Percentiles rank a stretch among this genome's conserved stretches.
Conservation (phyloP, 1,284 basidiomycete species). For the Trichosporon ovoides region DNA sequence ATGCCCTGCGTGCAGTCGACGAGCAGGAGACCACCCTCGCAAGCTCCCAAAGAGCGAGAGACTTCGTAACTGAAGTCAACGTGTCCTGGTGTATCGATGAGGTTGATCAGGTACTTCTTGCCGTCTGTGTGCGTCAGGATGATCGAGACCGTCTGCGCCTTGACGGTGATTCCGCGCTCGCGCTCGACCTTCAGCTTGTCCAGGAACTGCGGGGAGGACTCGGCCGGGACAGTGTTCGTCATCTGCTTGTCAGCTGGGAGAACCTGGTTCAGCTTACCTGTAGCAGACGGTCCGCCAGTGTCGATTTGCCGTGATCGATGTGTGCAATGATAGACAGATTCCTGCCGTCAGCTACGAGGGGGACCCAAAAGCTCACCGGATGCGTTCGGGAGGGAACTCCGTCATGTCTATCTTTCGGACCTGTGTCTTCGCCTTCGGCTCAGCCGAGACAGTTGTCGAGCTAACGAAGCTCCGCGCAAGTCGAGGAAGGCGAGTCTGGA, state of each 20-base stretch:
- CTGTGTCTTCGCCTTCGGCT: slow-evolving; percentile 13
- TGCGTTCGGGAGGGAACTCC: slow-evolving; percentile 66
- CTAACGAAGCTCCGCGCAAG: slow-evolving; percentile 5
- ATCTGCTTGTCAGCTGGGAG: slow-evolving; percentile 57
- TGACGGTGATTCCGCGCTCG: slow-evolving; percentile 70
- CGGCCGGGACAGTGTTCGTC: slow-evolving; percentile 74
- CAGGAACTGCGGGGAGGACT: slow-evolving; percentile 69
- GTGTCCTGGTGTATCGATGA: slow-evolving; percentile 97
- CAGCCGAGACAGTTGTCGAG: background rate
- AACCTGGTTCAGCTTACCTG: slow-evolving; percentile 53
- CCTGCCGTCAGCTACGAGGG: slow-evolving; percentile 48
- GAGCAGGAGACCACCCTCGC: slow-evolving; percentile 85
- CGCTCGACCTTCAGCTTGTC: slow-evolving; percentile 86
- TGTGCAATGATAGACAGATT: slow-evolving; percentile 95
- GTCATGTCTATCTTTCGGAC: slow-evolving; percentile 55
- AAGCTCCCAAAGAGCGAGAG: slow-evolving; percentile 83
- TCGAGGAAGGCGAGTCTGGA: background rate
- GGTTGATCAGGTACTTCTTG: slow-evolving; percentile 72
- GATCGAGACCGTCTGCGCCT: slow-evolving; percentile 93
- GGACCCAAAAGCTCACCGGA: slow-evolving; percentile 56
- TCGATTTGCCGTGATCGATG: slow-evolving; percentile 88
- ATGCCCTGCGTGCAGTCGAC: slow-evolving; percentile 95
- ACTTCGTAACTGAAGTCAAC: slow-evolving; percentile 98
- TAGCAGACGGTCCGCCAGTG: slow-evolving; percentile 74
- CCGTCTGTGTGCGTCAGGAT: slow-evolving; percentile 59